A percentile compares a stretch with the other conserved stretches of the same genome.
Evolutionary conservation across 1,284 basidiomycete species (phyloP).

Genomic region (Pulveroboletus sp.): DNA sequence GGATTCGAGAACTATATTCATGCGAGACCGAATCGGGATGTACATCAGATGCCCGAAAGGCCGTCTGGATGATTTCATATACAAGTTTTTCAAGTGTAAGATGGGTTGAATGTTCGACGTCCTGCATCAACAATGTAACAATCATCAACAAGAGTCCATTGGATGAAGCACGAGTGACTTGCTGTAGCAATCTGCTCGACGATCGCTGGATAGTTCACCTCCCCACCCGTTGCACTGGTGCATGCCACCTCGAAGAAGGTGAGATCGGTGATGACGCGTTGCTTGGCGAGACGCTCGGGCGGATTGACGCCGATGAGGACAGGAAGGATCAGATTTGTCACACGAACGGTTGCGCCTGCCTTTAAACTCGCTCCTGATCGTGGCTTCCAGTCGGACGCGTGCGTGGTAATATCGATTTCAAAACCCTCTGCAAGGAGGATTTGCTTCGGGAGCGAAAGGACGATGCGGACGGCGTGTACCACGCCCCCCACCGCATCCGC

Average conservation of each 20-base stretch:
- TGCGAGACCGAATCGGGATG: background rate
- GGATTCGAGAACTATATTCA: constrained; percentile 14
- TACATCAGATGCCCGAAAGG: constrained; percentile 36
- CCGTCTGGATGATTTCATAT: constrained; percentile 40
- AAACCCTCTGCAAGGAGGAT: constrained; percentile 42
- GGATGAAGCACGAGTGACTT: constrained; percentile 1
- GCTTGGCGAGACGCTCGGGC: constrained; percentile 50
- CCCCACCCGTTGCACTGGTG: background rate
- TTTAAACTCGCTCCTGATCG: background rate
- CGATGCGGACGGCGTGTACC: constrained; percentile 38
- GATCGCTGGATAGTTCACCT: constrained; percentile 40
- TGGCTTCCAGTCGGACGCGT: background rate
- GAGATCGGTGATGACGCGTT: constrained; percentile 47
- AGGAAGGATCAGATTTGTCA: constrained; percentile 43
- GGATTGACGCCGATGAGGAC: constrained; percentile 56
- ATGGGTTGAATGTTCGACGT: constrained; percentile 43
- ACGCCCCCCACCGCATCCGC: constrained; percentile 22
- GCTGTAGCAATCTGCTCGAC: constrained; percentile 38
- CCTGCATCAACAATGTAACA: constrained; percentile 28
- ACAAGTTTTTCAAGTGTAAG: constrained; percentile 55
- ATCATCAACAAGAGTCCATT: background rate
- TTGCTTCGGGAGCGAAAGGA: constrained; percentile 43
- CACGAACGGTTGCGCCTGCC: constrained; percentile 33
- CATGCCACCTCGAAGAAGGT: constrained; percentile 36
- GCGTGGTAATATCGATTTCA: constrained; percentile 20